Conservation (phyloP, 2,329 filamentous ascomycete species). For the Coniochaeta prunicola region DNA sequence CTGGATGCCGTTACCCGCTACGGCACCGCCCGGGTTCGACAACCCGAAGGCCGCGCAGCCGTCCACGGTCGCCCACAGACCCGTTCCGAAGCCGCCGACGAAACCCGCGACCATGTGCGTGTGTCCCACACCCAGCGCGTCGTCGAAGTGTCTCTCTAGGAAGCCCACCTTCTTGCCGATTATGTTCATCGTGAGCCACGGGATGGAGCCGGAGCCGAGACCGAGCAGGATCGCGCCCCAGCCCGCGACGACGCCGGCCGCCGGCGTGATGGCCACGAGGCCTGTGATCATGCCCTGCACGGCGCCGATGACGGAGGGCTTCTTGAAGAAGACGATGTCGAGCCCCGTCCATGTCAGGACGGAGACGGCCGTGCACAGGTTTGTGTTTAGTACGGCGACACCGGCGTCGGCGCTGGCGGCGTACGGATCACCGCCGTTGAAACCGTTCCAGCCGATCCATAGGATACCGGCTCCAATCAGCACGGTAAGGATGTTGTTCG, state of each 20-base stretch:
- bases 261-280: slow-evolving; percentile 22
- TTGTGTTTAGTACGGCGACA: slow-evolving; percentile 14
- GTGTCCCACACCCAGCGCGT: slow-evolving; percentile 18
- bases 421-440: slow-evolving; percentile 37
- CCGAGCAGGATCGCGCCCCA: slow-evolving; percentile 16
- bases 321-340: slow-evolving; percentile 42
- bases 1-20: slow-evolving; percentile 41
- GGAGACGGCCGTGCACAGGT: slow-evolving; percentile 16
- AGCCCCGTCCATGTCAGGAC: slow-evolving; percentile 23
- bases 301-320: slow-evolving; percentile 40
- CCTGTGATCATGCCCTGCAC: slow-evolving; percentile 28
- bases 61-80: slow-evolving; percentile 37
- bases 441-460: slow-evolving; percentile 22
- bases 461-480: slow-evolving; percentile 35
- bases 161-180: slow-evolving; percentile 1
- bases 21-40: slow-evolving; percentile 36
- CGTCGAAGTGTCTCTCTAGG: slow-evolving; percentile 14
- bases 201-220: background rate
- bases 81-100: slow-evolving; percentile 35
- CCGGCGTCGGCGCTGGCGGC: slow-evolving; percentile 30
- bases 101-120: slow-evolving; percentile 40
- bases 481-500: slow-evolving; percentile 36
- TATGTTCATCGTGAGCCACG: background rate
- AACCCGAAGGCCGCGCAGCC: slow-evolving; percentile 38
- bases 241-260: slow-evolving; percentile 34